These are phyloP conservation scores for Sanguinoderma infundibulare DNA, from an alignment of 1,284 basidiomycete genomes.

Conservation along the genomic window DNA sequence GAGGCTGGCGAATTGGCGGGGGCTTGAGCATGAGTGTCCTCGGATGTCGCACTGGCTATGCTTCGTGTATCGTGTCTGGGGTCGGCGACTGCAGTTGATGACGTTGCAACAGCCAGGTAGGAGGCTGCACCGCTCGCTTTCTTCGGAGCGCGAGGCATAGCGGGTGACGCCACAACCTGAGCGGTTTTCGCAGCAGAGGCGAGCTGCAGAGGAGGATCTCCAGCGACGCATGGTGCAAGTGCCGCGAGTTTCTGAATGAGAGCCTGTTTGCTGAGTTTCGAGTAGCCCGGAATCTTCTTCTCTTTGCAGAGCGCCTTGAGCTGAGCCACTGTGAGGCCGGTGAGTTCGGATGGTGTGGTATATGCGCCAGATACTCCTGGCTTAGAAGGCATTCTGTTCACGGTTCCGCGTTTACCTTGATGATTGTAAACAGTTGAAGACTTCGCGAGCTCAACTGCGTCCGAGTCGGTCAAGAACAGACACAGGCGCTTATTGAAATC, in stretches of 20 bases:
- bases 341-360: slow-evolving; percentile 28
- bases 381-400: not conserved
- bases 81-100: too few species aligned
- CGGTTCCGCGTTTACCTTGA: not conserved
- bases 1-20: not conserved
- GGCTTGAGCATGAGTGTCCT: not conserved
- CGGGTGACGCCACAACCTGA: too few species aligned
- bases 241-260: slow-evolving; percentile 54
- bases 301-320: slow-evolving; percentile 73
- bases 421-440: too few species aligned
- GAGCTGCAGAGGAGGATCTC: not conserved
- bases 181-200: not conserved
- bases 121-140: too few species aligned
- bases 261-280: slow-evolving; percentile 63
- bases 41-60: too few species aligned
- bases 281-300: slow-evolving; percentile 60
- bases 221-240: not conserved
- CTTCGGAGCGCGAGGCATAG: too few species aligned
- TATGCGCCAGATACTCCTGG: not conserved
- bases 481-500: too few species aligned
- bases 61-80: too few species aligned
- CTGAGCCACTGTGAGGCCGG: slow-evolving; percentile 58
- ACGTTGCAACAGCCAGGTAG: too few species aligned
- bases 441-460: too few species aligned
- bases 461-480: too few species aligned